Percentiles rank a stretch among this genome's conserved stretches.
phyloP scores from a whole-genome alignment of 2,329 filamentous ascomycete genomes.

The Moelleriella libera region DNA sequence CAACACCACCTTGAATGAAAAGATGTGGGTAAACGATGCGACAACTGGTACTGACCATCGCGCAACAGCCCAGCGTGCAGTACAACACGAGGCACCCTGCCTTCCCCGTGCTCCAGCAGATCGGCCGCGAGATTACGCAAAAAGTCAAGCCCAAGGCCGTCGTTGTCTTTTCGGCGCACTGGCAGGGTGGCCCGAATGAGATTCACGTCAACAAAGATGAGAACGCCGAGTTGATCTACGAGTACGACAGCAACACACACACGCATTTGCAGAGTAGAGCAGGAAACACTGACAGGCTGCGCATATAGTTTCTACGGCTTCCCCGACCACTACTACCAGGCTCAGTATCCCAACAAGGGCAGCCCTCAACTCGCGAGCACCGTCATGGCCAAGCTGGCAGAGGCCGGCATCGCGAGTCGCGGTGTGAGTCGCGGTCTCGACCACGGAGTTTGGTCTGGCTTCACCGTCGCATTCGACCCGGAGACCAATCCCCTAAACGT shows the following conservation, averaged over 20 bases:
- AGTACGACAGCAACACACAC: constrained; percentile 23
- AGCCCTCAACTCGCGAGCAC: constrained; percentile 43
- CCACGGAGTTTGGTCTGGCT: constrained; percentile 62
- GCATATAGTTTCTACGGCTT: constrained; percentile 51
- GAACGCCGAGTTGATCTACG: constrained; percentile 54
- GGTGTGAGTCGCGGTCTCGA: constrained; percentile 52
- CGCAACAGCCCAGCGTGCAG: constrained; percentile 45
- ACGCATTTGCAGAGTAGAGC: too few relatives aligned
- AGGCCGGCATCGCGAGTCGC: constrained; percentile 44
- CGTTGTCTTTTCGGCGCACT: constrained; percentile 66
- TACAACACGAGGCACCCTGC: constrained; percentile 55
- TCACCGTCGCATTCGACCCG: constrained; percentile 47
- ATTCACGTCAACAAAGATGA: constrained; percentile 54
- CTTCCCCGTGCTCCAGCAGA: constrained; percentile 46
- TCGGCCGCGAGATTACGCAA: constrained; percentile 56
- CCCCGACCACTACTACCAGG: constrained; percentile 53
- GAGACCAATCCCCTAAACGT: constrained; percentile 46
- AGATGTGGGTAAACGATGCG: too few relatives aligned
- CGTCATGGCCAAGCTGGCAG: constrained; percentile 38
- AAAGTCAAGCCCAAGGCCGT: constrained; percentile 58
- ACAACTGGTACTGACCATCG: too few relatives aligned
- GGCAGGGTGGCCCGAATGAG: constrained; percentile 43
- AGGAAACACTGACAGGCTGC: constrained; percentile 7
- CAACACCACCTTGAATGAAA: not conserved
- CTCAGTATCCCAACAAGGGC: constrained; percentile 50